These are phyloP conservation scores for Pseudogymnoascus sp. DNA, from an alignment of 2,329 filamentous ascomycete species.

Conservation along the genomic window DNA sequence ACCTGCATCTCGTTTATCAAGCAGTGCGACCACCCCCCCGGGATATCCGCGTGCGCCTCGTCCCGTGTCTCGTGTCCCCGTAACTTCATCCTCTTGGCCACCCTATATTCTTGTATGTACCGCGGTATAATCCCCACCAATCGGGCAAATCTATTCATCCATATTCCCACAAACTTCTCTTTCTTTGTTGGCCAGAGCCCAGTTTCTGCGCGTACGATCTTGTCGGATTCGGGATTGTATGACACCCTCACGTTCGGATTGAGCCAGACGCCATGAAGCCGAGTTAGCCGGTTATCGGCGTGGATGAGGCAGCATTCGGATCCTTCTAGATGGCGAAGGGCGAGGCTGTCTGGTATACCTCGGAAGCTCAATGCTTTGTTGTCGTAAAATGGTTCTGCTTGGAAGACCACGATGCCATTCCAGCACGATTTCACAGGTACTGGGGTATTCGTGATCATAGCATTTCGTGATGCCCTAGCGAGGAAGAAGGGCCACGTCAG, in stretches of 20 bases:
- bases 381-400: constrained; percentile 44
- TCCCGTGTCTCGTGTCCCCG: constrained; percentile 27
- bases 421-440: constrained; percentile 48
- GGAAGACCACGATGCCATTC: constrained; percentile 47
- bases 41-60: constrained; percentile 27
- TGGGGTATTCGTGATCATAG: constrained; percentile 41
- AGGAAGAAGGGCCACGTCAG: constrained; percentile 53
- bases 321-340: constrained; percentile 56
- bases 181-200: constrained; percentile 23
- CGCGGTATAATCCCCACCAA: constrained; percentile 32
- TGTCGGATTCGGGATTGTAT: constrained; percentile 48
- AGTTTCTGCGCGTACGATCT: constrained; percentile 34
- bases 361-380: constrained; percentile 45
- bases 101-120: constrained; percentile 22
- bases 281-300: constrained; percentile 40
- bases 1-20: constrained; percentile 55
- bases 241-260: constrained; percentile 63
- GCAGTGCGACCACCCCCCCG: constrained; percentile 42
- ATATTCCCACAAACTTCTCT: constrained; percentile 45
- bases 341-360: constrained; percentile 53
- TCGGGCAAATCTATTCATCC: constrained; percentile 47
- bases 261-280: constrained; percentile 48
- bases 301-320: constrained; percentile 74
- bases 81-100: constrained; percentile 16
- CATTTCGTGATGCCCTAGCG: constrained; percentile 40